These are phyloP conservation scores for Piloderma croceum DNA, from an alignment of 768 basidiomycete genomes.

Conservation along the genomic window DNA sequence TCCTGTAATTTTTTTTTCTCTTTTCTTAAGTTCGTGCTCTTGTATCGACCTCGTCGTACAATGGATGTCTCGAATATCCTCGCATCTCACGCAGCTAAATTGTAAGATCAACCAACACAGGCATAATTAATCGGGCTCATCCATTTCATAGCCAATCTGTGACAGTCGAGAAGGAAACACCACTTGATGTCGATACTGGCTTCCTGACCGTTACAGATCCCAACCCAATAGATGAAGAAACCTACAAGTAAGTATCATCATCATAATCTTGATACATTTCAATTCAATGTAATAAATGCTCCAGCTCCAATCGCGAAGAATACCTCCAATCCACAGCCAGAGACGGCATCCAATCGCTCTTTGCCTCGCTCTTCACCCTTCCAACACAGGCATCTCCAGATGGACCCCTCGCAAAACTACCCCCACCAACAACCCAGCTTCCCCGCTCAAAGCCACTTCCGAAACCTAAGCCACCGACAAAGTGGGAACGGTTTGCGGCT, in stretches of 20 bases:
- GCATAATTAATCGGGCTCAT: neutral
- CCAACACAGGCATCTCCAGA: constrained; percentile 71
- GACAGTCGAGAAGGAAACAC: constrained; percentile 71
- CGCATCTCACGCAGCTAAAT: constrained; percentile 65
- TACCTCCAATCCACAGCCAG: constrained; percentile 75
- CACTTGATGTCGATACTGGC: constrained; percentile 77
- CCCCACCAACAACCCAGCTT: constrained; percentile 66
- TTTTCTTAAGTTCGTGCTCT: too few relatives aligned
- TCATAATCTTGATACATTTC: neutral
- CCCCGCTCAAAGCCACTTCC: constrained; percentile 92
- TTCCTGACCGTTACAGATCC: constrained; percentile 82
- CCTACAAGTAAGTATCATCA: constrained; percentile 58
- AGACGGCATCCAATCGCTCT: constrained; percentile 76
- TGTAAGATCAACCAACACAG: constrained; percentile 38
- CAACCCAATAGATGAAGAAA: constrained; percentile 80
- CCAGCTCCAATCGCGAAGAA: constrained; percentile 71
- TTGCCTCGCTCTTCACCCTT: constrained; percentile 75
- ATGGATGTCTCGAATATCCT: constrained; percentile 86
- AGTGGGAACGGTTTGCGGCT: constrained; percentile 94
- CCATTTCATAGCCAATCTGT: constrained; percentile 50
- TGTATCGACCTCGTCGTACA: too few relatives aligned
- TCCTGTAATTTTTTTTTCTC: too few relatives aligned
- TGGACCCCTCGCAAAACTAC: constrained; percentile 80
- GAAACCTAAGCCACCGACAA: constrained; percentile 86
- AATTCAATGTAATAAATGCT: constrained; percentile 2